Conservation (phyloP, 345 rosid species). For the Psidium friedrichsthalianum region DNA sequence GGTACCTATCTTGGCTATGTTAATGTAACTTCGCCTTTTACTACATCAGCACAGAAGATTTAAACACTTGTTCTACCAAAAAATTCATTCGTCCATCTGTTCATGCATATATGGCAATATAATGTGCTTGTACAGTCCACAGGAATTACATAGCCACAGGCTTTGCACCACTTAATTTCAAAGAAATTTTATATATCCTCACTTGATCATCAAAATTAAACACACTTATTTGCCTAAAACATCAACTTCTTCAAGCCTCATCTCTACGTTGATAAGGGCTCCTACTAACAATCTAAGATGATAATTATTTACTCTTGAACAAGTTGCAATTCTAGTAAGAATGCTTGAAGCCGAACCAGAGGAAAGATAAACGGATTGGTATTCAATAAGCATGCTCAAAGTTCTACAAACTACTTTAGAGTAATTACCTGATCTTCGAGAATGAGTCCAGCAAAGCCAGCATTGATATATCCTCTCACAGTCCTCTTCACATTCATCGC, state of each 20-base stretch:
- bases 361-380: neutral
- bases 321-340: neutral
- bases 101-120: neutral
- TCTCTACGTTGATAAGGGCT: neutral
- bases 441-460: slow-evolving; percentile 86
- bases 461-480: slow-evolving; percentile 61
- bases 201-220: neutral
- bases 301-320: neutral
- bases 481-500: slow-evolving; percentile 87
- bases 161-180: neutral
- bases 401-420: neutral
- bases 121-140: neutral
- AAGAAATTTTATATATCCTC: neutral
- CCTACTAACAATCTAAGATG: neutral
- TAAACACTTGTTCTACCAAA: neutral
- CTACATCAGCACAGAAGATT: neutral
- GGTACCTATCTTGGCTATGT: neutral
- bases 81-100: neutral
- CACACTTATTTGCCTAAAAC: neutral
- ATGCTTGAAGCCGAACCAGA: neutral
- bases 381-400: neutral
- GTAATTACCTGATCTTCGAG: slow-evolving; percentile 70
- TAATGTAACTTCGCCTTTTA: neutral
- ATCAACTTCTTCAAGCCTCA: neutral
- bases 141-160: neutral